Evolutionary conservation across 139 green algal species (phyloP), one percentile per base, ranked within the genome.

Genomic region (Penium margaritaceum): DNA sequence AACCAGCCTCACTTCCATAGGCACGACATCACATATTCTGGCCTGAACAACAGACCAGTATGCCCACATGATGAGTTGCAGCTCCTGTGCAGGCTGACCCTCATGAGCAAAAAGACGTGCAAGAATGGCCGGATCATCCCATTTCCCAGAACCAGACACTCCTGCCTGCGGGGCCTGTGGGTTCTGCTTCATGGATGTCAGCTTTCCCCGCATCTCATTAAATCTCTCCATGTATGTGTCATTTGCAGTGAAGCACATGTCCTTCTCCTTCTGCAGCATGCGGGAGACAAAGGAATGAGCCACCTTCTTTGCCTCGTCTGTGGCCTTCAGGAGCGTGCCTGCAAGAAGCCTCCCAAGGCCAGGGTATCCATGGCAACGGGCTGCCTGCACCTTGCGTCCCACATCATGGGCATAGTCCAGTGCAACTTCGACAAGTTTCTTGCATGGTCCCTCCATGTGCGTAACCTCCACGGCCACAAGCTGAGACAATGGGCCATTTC

Each of bases 181-280:
- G 6, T 29, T 51, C 32, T 3, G 27, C 39, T 63, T 71, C n/a
- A 3, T 71, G 30, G 14, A 34, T 15, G 3, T 71, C 63, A 32
- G 44, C 63, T 63, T 37, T n/a, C 14, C 30, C 1, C 44, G 67
- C 6, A 71, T 71, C 5, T 75, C 5, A 6, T 69, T 30, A 3
- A 75, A 29, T 4, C 29, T 75, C 32, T 75, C 67, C 53, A 71
- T 71, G 5, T 75, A 75, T 35, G 73, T 46, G 2, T 75, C 29
- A 5, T 75, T 71, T 17, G 34, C 32, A 3, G 58, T 53, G 32
- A 61, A 74, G 24, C 73, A 37, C 0, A 66, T 27, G 17, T 70
- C 32, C 30, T 41, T 5, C 67, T 69, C 67, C 32, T 75, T 75
- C 0, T 36, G 7, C 27, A 75, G 14, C 30, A 74, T 14, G 30